A percentile compares a stretch with the other conserved stretches of the same genome.
Conservation (phyloP, 1,139 yeast species). For the Scheffersomyces segobiensis region DNA sequence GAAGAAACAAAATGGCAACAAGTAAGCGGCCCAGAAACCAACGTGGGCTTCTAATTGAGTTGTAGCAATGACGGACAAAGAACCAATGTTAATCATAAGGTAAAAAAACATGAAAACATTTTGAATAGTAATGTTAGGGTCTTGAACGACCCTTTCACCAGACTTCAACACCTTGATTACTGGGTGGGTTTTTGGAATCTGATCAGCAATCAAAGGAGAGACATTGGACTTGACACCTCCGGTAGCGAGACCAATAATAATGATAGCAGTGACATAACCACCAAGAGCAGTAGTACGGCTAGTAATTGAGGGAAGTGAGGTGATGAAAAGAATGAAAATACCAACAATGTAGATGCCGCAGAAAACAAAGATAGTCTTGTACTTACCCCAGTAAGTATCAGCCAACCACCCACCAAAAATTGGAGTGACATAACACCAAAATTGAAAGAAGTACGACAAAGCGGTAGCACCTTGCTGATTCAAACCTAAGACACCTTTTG, state of each 20-base stretch:
- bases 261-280: conserved; percentile 60
- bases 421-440: conserved; percentile 83
- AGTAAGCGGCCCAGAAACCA: conserved; percentile 32
- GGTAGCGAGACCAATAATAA: conserved; percentile 73
- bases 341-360: conserved; percentile 63
- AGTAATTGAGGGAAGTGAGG: conserved; percentile 68
- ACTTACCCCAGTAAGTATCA: conserved; percentile 74
- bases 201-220: conserved; percentile 79
- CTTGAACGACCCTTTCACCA: conserved; percentile 26
- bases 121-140: conserved; percentile 27
- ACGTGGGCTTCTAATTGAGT: conserved; percentile 23
- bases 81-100: conserved; percentile 28
- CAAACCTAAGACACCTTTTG: conserved; percentile 62
- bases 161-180: conserved; percentile 23
- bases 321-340: conserved; percentile 63
- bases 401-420: conserved; percentile 75
- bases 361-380: conserved; percentile 64
- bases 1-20: conserved; percentile 67
- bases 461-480: conserved; percentile 72
- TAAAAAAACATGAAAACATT: conserved; percentile 29
- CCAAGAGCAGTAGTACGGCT: conserved; percentile 46
- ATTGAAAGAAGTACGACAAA: conserved; percentile 72
- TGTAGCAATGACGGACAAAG: conserved; percentile 26
- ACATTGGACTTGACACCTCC: conserved; percentile 84
- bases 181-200: conserved; percentile 39